Percentiles rank a stretch among this genome's conserved stretches.
Evolutionary conservation across 2,329 filamentous ascomycete species (phyloP).

Genomic region (Ophiocordyceps robertsii): DNA sequence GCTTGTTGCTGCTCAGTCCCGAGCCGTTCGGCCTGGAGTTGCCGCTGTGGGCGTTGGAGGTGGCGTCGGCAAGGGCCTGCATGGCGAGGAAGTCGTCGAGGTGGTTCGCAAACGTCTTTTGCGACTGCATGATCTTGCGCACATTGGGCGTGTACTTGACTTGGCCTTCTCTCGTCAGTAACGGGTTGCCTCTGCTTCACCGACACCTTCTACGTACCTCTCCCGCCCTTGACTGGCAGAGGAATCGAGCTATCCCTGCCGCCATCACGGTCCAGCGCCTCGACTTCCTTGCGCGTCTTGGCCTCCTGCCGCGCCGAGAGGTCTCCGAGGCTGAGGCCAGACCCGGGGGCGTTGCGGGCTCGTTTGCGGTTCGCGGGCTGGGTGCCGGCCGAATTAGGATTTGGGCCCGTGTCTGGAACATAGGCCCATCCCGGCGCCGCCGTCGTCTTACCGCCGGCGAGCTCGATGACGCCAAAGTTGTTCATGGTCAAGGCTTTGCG

Average conservation of each 20-base stretch:
- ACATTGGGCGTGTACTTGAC: slow-evolving; percentile 55
- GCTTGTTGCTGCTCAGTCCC: slow-evolving; percentile 15
- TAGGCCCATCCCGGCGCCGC: slow-evolving; percentile 84
- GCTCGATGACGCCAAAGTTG: slow-evolving; percentile 68
- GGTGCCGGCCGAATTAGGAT: slow-evolving; percentile 37
- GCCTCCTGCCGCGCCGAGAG: slow-evolving; percentile 71
- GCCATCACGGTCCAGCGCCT: slow-evolving; percentile 71
- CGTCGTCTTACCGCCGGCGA: slow-evolving; percentile 56
- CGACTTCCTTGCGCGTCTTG: slow-evolving; percentile 68
- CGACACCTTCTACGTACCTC: slow-evolving; percentile 16
- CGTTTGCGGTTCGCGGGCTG: slow-evolving; percentile 55
- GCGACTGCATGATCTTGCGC: slow-evolving; percentile 63
- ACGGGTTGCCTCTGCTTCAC: background rate
- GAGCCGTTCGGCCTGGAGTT: slow-evolving; percentile 13
- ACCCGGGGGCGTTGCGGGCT: slow-evolving; percentile 42
- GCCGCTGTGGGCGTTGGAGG: slow-evolving; percentile 14
- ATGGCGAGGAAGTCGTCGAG: slow-evolving; percentile 66
- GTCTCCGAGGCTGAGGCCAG: slow-evolving; percentile 41
- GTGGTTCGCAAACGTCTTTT: slow-evolving; percentile 75
- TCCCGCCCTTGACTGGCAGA: slow-evolving; percentile 42
- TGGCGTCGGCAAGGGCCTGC: slow-evolving; percentile 28
- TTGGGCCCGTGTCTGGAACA: slow-evolving; percentile 59
- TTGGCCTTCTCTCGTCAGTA: slow-evolving; percentile 13
- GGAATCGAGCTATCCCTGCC: slow-evolving; percentile 59
- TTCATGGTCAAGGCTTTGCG: slow-evolving; percentile 29